Conservation (phyloP, 2,329 filamentous ascomycete genomes). For the Falciphora oryzae region DNA sequence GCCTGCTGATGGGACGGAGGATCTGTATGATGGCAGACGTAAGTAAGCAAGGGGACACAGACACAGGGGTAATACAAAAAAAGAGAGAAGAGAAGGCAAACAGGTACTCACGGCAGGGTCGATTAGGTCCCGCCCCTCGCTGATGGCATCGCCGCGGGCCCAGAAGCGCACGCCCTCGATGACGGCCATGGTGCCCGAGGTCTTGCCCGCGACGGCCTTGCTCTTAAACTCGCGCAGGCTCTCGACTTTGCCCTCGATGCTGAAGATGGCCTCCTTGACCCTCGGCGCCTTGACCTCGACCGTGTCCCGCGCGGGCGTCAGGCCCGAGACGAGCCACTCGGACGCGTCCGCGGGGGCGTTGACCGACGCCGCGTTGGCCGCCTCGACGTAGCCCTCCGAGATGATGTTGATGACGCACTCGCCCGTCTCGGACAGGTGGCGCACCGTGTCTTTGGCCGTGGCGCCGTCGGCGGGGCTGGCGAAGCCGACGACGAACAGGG, state of each 20-base stretch:
- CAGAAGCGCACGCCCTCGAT: constrained; percentile 85
- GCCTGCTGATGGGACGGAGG: constrained; percentile 66
- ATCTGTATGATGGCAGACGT: constrained; percentile 35
- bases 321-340: constrained; percentile 74
- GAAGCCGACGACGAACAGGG: constrained; percentile 65
- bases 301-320: constrained; percentile 60
- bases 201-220: constrained; percentile 62
- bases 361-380: constrained; percentile 74
- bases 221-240: constrained; percentile 74
- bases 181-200: constrained; percentile 67
- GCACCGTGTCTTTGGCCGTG: constrained; percentile 69
- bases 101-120: constrained; percentile 55
- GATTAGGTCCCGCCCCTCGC: constrained; percentile 67
- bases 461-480: constrained; percentile 29
- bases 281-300: constrained; percentile 58
- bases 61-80: neutral
- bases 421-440: constrained; percentile 62
- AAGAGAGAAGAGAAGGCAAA: constrained; percentile 7
- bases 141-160: constrained; percentile 82
- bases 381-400: constrained; percentile 77
- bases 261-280: constrained; percentile 77
- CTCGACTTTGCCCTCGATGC: constrained; percentile 74
- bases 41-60: neutral
- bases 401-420: constrained; percentile 89
- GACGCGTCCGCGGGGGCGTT: constrained; percentile 71